Evolutionary conservation across 805 yeast genomes (phyloP).

Genomic region (Soucietia sequanensis): DNA sequence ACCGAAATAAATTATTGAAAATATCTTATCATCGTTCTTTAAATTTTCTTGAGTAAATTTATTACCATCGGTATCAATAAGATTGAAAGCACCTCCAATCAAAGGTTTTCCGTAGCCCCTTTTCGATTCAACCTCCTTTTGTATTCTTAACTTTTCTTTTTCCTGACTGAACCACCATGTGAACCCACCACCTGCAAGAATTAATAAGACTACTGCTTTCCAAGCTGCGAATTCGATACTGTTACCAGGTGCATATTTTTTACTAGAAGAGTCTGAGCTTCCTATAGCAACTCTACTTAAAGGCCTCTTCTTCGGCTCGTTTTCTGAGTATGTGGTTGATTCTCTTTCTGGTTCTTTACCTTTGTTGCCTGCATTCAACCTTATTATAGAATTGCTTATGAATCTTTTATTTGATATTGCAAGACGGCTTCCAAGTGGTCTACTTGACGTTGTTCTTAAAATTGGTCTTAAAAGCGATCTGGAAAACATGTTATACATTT

Average conservation of each 20-base stretch:
- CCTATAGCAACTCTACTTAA: slow-evolving; percentile 81
- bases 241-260: slow-evolving; percentile 35
- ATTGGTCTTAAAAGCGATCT: too few relatives aligned
- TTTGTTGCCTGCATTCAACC: too few relatives aligned
- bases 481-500: too few relatives aligned
- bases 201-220: slow-evolving; percentile 72
- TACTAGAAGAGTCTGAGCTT: slow-evolving; percentile 36
- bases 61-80: slow-evolving; percentile 69
- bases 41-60: slow-evolving; percentile 76
- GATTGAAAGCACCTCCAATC: slow-evolving; percentile 85
- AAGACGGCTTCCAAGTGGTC: too few relatives aligned
- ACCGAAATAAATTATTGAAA: slow-evolving; percentile 89
- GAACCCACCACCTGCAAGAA: slow-evolving; percentile 67
- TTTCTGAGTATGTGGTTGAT: too few relatives aligned
- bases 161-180: slow-evolving; percentile 73
- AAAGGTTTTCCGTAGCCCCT: slow-evolving; percentile 89
- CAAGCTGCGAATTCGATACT: slow-evolving; percentile 77
- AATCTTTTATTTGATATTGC: too few relatives aligned
- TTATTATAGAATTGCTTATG: too few relatives aligned
- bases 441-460: too few relatives aligned
- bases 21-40: slow-evolving; percentile 57
- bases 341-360: too few relatives aligned
- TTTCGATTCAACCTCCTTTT: slow-evolving; percentile 79
- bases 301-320: too few relatives aligned
- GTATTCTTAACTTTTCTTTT: slow-evolving; percentile 69